phyloP scores from a whole-genome alignment of 1,284 basidiomycete species.

The Vanrija sp. region DNA sequence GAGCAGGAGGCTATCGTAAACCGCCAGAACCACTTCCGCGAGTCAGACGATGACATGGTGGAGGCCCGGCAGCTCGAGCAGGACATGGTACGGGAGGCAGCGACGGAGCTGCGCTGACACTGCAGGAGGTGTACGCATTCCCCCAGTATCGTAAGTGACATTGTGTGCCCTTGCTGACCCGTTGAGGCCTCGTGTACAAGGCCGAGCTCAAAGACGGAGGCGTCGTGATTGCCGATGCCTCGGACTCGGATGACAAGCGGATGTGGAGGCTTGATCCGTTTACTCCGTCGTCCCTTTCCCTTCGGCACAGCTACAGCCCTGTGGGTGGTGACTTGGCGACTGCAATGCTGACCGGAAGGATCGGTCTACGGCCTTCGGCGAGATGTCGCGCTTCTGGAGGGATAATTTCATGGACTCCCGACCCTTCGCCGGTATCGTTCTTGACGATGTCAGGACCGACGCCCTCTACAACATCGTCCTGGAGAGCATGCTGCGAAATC shows the following conservation, averaged over 20 bases:
- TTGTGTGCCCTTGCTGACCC: not conserved
- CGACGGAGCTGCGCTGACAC: not conserved
- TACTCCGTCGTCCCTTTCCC: too few species aligned
- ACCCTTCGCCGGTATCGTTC: too few species aligned
- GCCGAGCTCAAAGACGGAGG: not conserved
- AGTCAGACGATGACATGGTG: not conserved
- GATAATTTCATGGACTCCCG: too few species aligned
- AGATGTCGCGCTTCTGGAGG: too few species aligned
- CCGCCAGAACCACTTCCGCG: not conserved
- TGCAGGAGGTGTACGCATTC: not conserved
- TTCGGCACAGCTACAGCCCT: too few species aligned
- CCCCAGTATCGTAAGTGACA: conserved; percentile 8
- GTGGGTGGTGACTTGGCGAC: too few species aligned
- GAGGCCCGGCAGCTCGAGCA: not conserved
- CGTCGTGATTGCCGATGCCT: not conserved
- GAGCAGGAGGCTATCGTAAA: not conserved
- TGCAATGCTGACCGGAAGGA: too few species aligned
- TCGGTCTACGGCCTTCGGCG: too few species aligned
- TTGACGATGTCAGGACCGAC: not conserved
- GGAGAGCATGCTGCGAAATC: conserved; percentile 15
- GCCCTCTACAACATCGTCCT: conserved; percentile 7
- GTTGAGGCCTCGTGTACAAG: conserved; percentile 3
- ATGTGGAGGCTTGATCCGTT: too few species aligned
- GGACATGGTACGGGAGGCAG: not conserved
- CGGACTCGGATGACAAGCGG: too few species aligned